These are phyloP conservation scores for Phytophthora foliorum DNA, from an alignment of 352 stramenopile species.

Conservation along the genomic window DNA sequence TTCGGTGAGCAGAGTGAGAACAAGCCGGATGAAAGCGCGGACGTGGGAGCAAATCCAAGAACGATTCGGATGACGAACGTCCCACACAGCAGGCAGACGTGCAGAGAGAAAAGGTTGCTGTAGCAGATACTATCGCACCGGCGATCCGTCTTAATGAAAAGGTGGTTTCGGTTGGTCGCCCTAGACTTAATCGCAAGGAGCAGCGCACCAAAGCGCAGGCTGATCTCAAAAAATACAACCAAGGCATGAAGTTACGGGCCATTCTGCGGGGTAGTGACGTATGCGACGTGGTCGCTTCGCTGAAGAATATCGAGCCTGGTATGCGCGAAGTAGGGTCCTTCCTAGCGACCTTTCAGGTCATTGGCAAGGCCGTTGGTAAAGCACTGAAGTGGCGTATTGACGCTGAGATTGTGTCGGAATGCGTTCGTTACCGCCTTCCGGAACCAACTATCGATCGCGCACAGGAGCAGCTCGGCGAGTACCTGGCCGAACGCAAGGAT, in stretches of 20 bases:
- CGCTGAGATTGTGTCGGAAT: background rate
- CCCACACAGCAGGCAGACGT: background rate
- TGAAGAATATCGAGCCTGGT: background rate
- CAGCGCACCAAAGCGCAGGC: slow-evolving; percentile 2
- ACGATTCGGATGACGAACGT: too few relatives aligned
- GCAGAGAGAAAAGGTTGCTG: background rate
- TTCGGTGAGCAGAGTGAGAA: too few relatives aligned
- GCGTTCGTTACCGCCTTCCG: slow-evolving; percentile 6
- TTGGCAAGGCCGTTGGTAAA: background rate
- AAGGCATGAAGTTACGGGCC: background rate
- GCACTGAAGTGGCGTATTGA: background rate
- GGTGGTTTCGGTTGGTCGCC: background rate
- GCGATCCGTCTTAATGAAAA: background rate
- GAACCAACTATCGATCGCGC: background rate
- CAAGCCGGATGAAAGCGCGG: too few relatives aligned
- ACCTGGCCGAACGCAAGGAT: background rate
- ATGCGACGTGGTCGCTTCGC: background rate
- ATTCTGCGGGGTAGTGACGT: background rate
- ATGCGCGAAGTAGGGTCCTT: background rate
- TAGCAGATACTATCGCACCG: too few relatives aligned
- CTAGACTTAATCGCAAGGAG: slow-evolving; percentile 2
- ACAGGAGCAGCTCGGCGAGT: background rate
- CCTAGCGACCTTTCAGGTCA: background rate
- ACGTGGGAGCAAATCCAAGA: too few relatives aligned
- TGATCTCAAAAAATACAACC: slow-evolving; percentile 14